A percentile compares a stretch with the other conserved stretches of the same genome.
Evolutionary conservation across 2,329 filamentous ascomycete species (phyloP).

Genomic region (Apiospora arundinis): DNA sequence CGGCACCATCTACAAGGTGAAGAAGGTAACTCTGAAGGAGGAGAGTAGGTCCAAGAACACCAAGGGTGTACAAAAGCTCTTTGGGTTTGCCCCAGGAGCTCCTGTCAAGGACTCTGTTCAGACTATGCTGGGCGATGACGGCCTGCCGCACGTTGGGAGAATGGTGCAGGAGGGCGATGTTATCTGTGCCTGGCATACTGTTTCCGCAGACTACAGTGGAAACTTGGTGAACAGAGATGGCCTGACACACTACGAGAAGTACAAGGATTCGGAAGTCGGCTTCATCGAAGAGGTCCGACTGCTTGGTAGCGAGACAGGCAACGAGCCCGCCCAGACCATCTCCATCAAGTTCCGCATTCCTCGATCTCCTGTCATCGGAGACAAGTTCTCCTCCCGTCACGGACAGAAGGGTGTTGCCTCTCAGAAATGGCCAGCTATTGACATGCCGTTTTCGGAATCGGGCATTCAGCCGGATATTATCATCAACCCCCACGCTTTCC

Average conservation of each 20-base stretch:
- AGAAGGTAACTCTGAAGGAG: slow-evolving; percentile 86
- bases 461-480: slow-evolving; percentile 98
- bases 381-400: slow-evolving; percentile 99
- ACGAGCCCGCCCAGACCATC: slow-evolving; percentile 83
- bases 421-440: slow-evolving; percentile 90
- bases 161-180: slow-evolving; percentile 81
- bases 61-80: slow-evolving; percentile 79
- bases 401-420: slow-evolving; percentile 97
- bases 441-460: slow-evolving; percentile 96
- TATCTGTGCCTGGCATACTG: slow-evolving; percentile 88
- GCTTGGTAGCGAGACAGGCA: slow-evolving; percentile 83
- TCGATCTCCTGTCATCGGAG: slow-evolving; percentile 89
- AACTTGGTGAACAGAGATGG: slow-evolving; percentile 86
- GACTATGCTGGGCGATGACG: slow-evolving; percentile 82
- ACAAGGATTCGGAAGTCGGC: slow-evolving; percentile 88
- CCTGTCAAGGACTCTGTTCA: slow-evolving; percentile 74
- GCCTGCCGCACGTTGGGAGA: slow-evolving; percentile 80
- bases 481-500: slow-evolving; percentile 99
- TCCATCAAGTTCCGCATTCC: slow-evolving; percentile 94
- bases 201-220: slow-evolving; percentile 79
- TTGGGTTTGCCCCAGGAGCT: slow-evolving; percentile 85
- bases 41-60: slow-evolving; percentile 71
- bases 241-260: slow-evolving; percentile 86
- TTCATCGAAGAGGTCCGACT: slow-evolving; percentile 94
- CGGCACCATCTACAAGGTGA: slow-evolving; percentile 97